A percentile compares a stretch with the other conserved stretches of the same genome.
These are phyloP conservation scores for Polytrichum formosum DNA, from an alignment of 225 moss, liverwort and hornwort genomes.

Conservation along the genomic window DNA sequence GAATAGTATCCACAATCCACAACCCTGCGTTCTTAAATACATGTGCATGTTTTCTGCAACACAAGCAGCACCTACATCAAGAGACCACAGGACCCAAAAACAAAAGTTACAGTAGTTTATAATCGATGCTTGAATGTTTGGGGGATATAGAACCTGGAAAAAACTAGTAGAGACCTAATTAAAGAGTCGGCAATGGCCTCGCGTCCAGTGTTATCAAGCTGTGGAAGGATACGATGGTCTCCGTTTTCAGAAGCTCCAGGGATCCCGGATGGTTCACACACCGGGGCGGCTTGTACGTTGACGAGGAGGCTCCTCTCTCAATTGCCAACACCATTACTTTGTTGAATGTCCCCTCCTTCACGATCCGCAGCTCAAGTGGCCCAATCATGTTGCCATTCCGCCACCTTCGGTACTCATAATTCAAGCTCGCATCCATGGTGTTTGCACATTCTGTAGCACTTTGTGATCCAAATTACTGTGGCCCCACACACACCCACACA, in stretches of 20 bases:
- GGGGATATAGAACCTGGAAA: no score
- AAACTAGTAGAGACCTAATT: background rate
- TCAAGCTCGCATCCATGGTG: constrained; percentile 35
- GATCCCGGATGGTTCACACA: constrained; percentile 28
- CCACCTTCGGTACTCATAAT: constrained; percentile 14
- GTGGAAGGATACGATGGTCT: background rate
- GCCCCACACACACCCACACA: background rate
- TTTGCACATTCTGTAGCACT: constrained; percentile 37
- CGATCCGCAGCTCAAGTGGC: constrained; percentile 30
- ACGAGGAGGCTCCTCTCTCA: constrained; percentile 11
- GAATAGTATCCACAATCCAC: no score
- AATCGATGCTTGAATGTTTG: no score
- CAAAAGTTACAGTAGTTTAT: no score
- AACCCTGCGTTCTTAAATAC: no score
- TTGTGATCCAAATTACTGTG: constrained; percentile 28
- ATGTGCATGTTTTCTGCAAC: no score
- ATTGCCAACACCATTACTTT: constrained; percentile 25
- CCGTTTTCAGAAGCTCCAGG: constrained; percentile 24
- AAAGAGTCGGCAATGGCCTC: background rate
- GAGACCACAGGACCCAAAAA: no score
- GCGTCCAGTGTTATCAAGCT: constrained; percentile 3
- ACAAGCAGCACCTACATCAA: no score
- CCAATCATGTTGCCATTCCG: constrained; percentile 30
- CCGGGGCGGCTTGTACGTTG: constrained; percentile 42
- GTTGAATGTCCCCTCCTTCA: constrained; percentile 31